Evolutionary conservation across 768 basidiomycete species (phyloP).

Genomic region (Leccinum rimulosum): DNA sequence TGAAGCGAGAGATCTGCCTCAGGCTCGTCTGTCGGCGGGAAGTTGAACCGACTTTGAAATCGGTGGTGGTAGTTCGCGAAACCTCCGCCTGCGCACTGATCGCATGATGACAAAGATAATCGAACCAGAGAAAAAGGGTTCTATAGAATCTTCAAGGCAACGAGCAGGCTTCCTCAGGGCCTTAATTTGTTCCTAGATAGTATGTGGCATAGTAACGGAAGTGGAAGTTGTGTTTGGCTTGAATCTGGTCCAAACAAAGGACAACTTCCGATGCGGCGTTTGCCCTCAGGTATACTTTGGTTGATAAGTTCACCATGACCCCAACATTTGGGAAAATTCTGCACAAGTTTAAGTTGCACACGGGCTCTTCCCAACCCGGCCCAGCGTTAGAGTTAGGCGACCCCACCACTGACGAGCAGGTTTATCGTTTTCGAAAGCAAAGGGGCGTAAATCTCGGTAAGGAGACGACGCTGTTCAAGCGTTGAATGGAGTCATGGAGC

Average conservation of each 20-base stretch:
- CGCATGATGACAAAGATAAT: background rate
- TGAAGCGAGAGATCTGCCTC: background rate
- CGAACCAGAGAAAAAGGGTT: background rate
- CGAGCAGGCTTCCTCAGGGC: background rate
- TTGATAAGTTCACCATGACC: conserved; percentile 9
- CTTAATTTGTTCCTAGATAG: too few species aligned
- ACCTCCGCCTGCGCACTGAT: background rate
- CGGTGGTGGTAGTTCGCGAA: background rate
- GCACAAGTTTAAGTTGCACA: conserved; percentile 15
- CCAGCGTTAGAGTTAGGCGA: conserved; percentile 9
- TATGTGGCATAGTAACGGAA: too few species aligned
- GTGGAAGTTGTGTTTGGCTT: conserved; percentile 13
- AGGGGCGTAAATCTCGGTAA: conserved; percentile 81
- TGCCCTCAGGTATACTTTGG: too few species aligned
- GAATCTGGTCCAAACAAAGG: conserved; percentile 15
- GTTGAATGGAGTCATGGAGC: conserved; percentile 9
- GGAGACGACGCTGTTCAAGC: conserved; percentile 2
- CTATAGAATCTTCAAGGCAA: too few species aligned
- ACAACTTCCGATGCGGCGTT: background rate
- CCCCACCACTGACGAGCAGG: conserved; percentile 8
- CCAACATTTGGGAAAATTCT: conserved; percentile 11
- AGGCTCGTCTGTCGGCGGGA: background rate
- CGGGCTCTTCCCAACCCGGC: background rate
- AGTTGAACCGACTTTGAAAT: conserved; percentile 9
- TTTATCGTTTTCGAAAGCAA: conserved; percentile 67